Percentiles rank a stretch among this genome's conserved stretches.
phyloP scores from a whole-genome alignment of 2,329 filamentous ascomycete species.

The Myriosclerotinia curreyana region DNA sequence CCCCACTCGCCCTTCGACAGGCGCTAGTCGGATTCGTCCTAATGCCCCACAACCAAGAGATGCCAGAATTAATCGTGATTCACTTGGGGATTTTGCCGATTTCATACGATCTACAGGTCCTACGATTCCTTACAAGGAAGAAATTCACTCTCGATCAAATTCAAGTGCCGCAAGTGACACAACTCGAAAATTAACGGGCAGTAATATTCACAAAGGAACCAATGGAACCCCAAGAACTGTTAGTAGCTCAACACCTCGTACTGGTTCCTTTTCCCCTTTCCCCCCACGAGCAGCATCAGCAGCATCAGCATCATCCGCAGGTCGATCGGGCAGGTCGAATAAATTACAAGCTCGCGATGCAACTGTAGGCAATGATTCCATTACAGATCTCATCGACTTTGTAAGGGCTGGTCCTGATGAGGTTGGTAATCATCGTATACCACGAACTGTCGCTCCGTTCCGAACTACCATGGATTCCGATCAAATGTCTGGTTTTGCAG shows the following conservation, averaged over 20 bases:
- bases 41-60: constrained; percentile 58
- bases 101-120: constrained; percentile 70
- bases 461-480: constrained; percentile 83
- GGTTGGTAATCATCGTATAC: constrained; percentile 66
- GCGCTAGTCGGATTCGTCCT: constrained; percentile 29
- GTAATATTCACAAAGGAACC: constrained; percentile 34
- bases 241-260: constrained; percentile 28
- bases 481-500: constrained; percentile 57
- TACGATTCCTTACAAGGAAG: constrained; percentile 41
- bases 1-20: constrained; percentile 24
- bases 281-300: constrained; percentile 36
- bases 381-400: constrained; percentile 90
- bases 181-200: neutral
- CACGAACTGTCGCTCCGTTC: constrained; percentile 80
- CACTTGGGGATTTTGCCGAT: constrained; percentile 78
- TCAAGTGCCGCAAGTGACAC: neutral
- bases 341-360: constrained; percentile 72
- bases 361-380: constrained; percentile 60
- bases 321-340: constrained; percentile 47
- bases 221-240: constrained; percentile 35
- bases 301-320: constrained; percentile 41
- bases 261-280: constrained; percentile 24
- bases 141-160: constrained; percentile 33
- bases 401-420: constrained; percentile 75
- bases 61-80: constrained; percentile 66